Percentiles rank a stretch among this genome's conserved stretches.
Conservation (phyloP, 208 protist species). For the Leishmania turanica region DNA sequence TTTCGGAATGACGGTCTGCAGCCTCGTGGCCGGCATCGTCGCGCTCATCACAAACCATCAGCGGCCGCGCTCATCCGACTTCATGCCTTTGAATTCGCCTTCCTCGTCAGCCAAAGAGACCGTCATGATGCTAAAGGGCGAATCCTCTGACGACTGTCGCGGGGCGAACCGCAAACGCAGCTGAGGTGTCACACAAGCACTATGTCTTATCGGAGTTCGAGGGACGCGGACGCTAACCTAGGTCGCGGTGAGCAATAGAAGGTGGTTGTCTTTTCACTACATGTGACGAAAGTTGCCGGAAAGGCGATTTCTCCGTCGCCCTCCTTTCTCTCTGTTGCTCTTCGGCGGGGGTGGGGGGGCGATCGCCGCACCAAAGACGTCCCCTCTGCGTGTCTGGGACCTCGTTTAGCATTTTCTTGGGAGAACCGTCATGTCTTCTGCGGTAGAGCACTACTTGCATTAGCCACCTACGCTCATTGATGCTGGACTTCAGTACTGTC, state of each 20-base stretch:
- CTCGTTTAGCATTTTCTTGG: neutral
- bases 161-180: neutral
- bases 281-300: neutral
- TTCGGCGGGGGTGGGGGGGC: neutral
- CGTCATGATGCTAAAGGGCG: neutral
- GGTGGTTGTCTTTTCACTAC: neutral
- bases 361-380: neutral
- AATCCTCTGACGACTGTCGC: neutral
- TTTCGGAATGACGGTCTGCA: constrained; percentile 27
- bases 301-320: neutral
- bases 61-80: constrained; percentile 17
- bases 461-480: neutral
- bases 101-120: neutral
- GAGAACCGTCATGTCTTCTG: neutral
- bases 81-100: constrained; percentile 11
- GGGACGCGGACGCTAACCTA: neutral
- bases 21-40: constrained; percentile 21
- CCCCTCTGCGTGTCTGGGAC: neutral
- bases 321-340: neutral
- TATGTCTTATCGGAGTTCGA: neutral
- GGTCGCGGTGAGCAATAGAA: neutral
- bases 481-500: neutral
- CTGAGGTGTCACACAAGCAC: neutral
- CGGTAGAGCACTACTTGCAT: neutral
- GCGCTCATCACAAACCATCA: constrained; percentile 9